Conservation (phyloP, 345 rosid genomes). For the Ceriops decandra region DNA sequence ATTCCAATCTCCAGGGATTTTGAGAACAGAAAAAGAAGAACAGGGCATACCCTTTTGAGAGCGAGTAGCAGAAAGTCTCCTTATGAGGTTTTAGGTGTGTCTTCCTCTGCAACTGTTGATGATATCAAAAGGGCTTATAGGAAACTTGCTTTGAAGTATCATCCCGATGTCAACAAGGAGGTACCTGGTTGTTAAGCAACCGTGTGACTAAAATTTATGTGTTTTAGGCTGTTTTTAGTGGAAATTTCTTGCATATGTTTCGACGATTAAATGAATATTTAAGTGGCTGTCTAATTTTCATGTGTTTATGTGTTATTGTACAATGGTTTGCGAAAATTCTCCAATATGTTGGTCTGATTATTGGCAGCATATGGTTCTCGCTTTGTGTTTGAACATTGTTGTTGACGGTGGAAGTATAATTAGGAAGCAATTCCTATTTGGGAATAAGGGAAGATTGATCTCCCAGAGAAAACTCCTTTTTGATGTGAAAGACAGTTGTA, state of each 20-base stretch:
- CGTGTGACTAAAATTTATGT: not conserved
- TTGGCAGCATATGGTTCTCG: too few relatives aligned
- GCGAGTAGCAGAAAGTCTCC: slow-evolving; percentile 72
- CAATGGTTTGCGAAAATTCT: too few relatives aligned
- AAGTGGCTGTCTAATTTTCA: not conserved
- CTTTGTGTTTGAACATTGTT: not conserved
- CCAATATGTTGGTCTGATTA: too few relatives aligned
- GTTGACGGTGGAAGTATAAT: not conserved
- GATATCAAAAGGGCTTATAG: slow-evolving; percentile 95
- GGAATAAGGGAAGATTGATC: too few relatives aligned
- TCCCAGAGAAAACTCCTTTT: not conserved
- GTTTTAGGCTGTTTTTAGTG: too few relatives aligned
- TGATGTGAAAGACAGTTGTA: too few relatives aligned
- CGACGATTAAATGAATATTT: not conserved
- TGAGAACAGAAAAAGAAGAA: slow-evolving; percentile 31
- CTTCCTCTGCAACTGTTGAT: slow-evolving; percentile 68
- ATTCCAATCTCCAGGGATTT: slow-evolving; percentile 23
- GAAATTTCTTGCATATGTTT: too few relatives aligned
- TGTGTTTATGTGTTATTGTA: not conserved
- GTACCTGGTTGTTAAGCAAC: slow-evolving; percentile 23
- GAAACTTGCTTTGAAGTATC: slow-evolving; percentile 90
- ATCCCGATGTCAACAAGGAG: slow-evolving; percentile 96
- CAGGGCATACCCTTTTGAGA: slow-evolving; percentile 27
- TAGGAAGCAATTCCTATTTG: not conserved
- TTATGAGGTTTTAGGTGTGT: slow-evolving; percentile 75